Conservation (phyloP, 2,329 filamentous ascomycete species). For the Ophiognomonia clavigignenti-juglandacearum region DNA sequence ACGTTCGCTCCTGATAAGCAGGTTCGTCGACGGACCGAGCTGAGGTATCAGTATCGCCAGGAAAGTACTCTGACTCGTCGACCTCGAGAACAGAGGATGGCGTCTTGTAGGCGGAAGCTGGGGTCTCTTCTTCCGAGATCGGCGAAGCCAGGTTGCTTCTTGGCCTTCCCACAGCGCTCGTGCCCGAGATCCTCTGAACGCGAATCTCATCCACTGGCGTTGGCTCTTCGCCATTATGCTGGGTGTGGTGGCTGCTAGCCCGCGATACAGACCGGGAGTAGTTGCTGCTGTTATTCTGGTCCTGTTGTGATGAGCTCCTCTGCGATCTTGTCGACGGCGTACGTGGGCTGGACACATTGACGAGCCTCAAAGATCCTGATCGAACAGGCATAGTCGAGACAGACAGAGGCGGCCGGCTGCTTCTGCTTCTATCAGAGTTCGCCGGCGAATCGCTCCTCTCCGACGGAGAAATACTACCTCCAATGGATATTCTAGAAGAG, state of each 20-base stretch:
- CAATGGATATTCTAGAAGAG: conserved; percentile 46
- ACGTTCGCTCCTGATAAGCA: conserved; percentile 2
- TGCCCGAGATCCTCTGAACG: background rate
- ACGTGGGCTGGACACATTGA: conserved; percentile 49
- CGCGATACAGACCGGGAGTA: conserved; percentile 36
- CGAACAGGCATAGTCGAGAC: conserved; percentile 35
- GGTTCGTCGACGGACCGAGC: background rate
- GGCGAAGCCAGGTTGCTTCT: conserved; percentile 25
- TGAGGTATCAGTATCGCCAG: background rate
- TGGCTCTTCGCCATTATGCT: conserved; percentile 36
- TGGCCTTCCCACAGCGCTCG: conserved; percentile 10
- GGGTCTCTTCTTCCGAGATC: conserved; percentile 41
- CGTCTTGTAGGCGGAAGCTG: conserved; percentile 12
- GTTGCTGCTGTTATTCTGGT: conserved; percentile 30
- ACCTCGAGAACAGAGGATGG: background rate
- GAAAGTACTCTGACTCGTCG: background rate
- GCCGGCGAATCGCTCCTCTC: conserved; percentile 45
- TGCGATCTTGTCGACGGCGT: conserved; percentile 45
- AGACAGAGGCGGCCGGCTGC: conserved; percentile 22
- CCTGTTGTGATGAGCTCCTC: conserved; percentile 40
- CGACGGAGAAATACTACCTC: conserved; percentile 32
- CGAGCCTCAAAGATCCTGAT: conserved; percentile 50
- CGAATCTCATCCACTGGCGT: conserved; percentile 19
- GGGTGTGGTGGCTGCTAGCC: conserved; percentile 34
- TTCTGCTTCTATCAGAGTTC: conserved; percentile 40